Conservation (phyloP, 2,329 filamentous ascomycete genomes). For the Sordariomycetes sp. region DNA sequence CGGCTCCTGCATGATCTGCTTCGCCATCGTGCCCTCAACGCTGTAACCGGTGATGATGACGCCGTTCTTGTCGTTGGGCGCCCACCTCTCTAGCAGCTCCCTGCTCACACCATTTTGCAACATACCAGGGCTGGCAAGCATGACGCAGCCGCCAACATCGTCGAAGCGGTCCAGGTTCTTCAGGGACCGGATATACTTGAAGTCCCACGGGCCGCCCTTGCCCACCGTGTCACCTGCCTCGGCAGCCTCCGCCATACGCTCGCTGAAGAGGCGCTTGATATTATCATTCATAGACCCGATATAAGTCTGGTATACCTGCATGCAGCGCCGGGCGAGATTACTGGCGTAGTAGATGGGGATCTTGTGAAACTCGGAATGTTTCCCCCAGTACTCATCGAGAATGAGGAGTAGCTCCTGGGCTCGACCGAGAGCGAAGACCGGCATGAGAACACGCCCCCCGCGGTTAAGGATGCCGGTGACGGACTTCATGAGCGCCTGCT, state of each 20-base stretch:
- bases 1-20: slow-evolving; percentile 88
- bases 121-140: slow-evolving; percentile 97
- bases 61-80: slow-evolving; percentile 92
- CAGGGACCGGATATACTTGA: slow-evolving; percentile 83
- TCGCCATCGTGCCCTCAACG: slow-evolving; percentile 96
- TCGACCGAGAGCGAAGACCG: slow-evolving; percentile 87
- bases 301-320: slow-evolving; percentile 98
- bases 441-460: slow-evolving; percentile 85
- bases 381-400: slow-evolving; percentile 92
- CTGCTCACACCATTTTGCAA: slow-evolving; percentile 91
- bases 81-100: slow-evolving; percentile 90
- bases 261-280: slow-evolving; percentile 89
- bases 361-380: slow-evolving; percentile 78
- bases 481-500: slow-evolving; percentile 89
- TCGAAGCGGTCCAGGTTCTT: slow-evolving; percentile 94
- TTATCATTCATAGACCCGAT: slow-evolving; percentile 99
- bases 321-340: slow-evolving; percentile 89
- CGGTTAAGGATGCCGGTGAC: slow-evolving; percentile 86
- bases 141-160: slow-evolving; percentile 89
- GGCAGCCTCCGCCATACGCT: slow-evolving; percentile 85
- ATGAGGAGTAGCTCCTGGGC: slow-evolving; percentile 92
- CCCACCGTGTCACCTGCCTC: slow-evolving; percentile 62
- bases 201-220: slow-evolving; percentile 90
- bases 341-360: slow-evolving; percentile 96
- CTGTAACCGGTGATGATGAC: slow-evolving; percentile 98